These are phyloP conservation scores for Alisma plantagoaquatica DNA, from an alignment of 106 monocot genomes.

Conservation along the genomic window DNA sequence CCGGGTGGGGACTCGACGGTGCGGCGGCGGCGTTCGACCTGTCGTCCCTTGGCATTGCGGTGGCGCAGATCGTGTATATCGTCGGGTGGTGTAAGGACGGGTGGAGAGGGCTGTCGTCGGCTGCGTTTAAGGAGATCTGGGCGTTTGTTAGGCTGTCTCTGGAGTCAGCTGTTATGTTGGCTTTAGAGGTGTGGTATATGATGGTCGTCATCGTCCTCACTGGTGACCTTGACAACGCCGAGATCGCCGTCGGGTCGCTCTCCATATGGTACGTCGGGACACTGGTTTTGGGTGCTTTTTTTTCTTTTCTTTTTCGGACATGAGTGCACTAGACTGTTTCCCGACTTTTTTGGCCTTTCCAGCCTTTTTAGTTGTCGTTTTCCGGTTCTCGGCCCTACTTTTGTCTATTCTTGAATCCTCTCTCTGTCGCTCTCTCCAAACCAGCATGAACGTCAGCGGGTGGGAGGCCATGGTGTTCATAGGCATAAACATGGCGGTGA, in stretches of 20 bases:
- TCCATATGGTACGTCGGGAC: slow-evolving; percentile 80
- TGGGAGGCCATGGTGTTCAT: slow-evolving; percentile 83
- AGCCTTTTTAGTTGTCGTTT: no score
- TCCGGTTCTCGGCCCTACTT: no score
- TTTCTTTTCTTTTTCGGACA: no score
- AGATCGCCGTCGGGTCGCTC: slow-evolving; percentile 68
- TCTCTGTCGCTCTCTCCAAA: no score
- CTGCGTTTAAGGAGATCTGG: slow-evolving; percentile 60
- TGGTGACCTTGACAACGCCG: slow-evolving; percentile 53
- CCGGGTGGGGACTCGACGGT: slow-evolving; percentile 51
- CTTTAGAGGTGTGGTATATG: slow-evolving; percentile 86
- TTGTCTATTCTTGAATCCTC: no score
- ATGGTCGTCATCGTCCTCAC: slow-evolving; percentile 75
- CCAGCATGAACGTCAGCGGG: slow-evolving; percentile 89
- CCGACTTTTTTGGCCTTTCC: no score
- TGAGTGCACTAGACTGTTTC: no score
- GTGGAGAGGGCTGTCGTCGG: slow-evolving; percentile 56
- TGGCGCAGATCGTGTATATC: slow-evolving; percentile 40
- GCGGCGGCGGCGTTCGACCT: slow-evolving; percentile 49
- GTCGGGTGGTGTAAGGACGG: slow-evolving; percentile 51
- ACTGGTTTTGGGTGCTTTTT: no score
- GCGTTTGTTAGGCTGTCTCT: slow-evolving; percentile 61
- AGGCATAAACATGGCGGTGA: slow-evolving; percentile 73
- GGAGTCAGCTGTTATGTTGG: slow-evolving; percentile 74
- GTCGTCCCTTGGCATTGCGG: slow-evolving; percentile 31